Evolutionary conservation across 2,329 filamentous ascomycete species (phyloP), one percentile per base, ranked within the genome.

Genomic region (Didymella segeticola): DNA sequence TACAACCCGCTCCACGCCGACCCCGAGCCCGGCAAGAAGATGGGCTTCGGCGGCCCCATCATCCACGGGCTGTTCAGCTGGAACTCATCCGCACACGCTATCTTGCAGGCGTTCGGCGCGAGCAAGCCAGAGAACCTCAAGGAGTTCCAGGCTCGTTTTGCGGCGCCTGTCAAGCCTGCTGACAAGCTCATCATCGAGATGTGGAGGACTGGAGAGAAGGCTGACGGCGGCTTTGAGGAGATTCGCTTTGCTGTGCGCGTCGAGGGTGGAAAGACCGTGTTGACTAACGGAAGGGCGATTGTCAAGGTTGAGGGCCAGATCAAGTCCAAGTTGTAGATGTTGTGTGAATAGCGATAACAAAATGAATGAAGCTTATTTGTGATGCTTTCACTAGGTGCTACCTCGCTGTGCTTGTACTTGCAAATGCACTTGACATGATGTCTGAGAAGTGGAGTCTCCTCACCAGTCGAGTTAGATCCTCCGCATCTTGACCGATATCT

Each of bases 1-100:
- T 96, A 96, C 78, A 96, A 96, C 79, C 93, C 92, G 23, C 86
- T 96, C 29, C 92, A 96, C 73, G 91, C 91, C 6, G 90, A 89
- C 15, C 91, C 91, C 11, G 90, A 91, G 77, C 90, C 91, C 0
- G 91, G 91, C 56, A 78, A 85, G 76, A 89, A 91, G 78, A 96
- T 96, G 90, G 92, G 93, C 56, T 96, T 96, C 64, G 90, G 91
- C 23, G 92, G 92, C 27, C 81, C 86, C 64, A 96, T 96, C 75
- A 89, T 96, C 73, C 92, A 96, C 77, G 93, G 93, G 17, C 81
- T 96, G 38, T 96, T 88, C 79, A 90, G 86, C 64, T 96, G 90
- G 88, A 96, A 96, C 78, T 85, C 84, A 52, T 84, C 89, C 2
- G 85, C 84, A 14, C 90, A 93, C 69, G 86, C 83, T 23, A 79